Base-by-base conservation (phyloP, 768 basidiomycete species). In the Pholiota molesta region DNA sequence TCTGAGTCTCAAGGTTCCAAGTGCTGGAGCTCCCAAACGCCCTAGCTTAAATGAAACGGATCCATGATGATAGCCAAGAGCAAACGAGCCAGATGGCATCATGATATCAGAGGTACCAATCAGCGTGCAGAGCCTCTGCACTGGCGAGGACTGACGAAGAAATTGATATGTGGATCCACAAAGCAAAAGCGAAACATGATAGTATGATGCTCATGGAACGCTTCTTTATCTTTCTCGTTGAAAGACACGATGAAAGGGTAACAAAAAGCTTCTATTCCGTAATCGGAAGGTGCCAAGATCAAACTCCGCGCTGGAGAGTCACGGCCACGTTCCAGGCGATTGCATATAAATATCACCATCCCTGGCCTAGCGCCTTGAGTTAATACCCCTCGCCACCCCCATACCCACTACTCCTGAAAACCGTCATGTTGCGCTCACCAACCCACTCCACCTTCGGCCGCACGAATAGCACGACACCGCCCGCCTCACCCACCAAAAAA, bases 391-490 rank as follows among this genome's bases (percentile, higher is more conserved):
- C 11, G 31, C 14, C 23, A n/a, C 42, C 13, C 28, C 37, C 26
- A 16, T 14, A 42, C 39, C 19, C 42, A 14, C 2, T 26, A 28
- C 33, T 16, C 42, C 44, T 9, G 47, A 37, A 35, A 23, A 17
- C 55, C 39, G 23, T 19, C 31, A 67, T 67, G 66, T 37, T 67
- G 17, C 66, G 66, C 59, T 64, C 66, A 45, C 63, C 61, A 35
- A 62, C 63, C 37, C 61, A 61, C 29, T 57, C 63, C 19, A 59
- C 66, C 45, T 58, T 58, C 42, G 33, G 47, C 5, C 66, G 66
- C 56, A 60, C 63, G 28, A 52, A 42, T 37, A 52, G 57, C 31
- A 49, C 40, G 31, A 40, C 61, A n/a, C 57, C 61, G 29, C 21
- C 53, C 19, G 44, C 63, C 37, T 45, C 63, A 7, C 64, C 64